Percentiles rank a stretch among this genome's conserved stretches.
These are phyloP conservation scores for Aspergillus versicolor DNA, from an alignment of 2,329 filamentous ascomycete genomes.

Conservation along the genomic window DNA sequence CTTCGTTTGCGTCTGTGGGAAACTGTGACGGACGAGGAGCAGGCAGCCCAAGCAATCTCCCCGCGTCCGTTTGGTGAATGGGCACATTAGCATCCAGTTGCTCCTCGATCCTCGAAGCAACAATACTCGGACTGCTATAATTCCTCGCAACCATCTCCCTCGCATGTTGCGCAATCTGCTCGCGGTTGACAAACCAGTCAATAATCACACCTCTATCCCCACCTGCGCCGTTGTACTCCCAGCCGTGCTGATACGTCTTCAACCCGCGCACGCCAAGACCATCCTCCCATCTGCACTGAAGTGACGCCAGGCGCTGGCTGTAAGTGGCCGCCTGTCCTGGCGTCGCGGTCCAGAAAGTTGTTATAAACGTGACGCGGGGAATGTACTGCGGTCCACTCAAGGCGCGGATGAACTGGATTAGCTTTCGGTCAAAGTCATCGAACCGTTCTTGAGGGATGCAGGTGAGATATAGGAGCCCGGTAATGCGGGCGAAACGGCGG, in stretches of 20 bases:
- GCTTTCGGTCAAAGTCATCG: constrained; percentile 2
- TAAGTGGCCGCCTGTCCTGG: not conserved
- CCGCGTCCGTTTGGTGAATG: constrained; percentile 1
- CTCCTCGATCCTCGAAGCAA: not conserved
- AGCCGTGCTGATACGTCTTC: constrained; percentile 4
- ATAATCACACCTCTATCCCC: not conserved
- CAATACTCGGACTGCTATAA: not conserved
- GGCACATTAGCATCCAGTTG: not conserved
- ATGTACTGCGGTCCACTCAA: not conserved
- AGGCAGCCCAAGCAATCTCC: constrained; percentile 1
- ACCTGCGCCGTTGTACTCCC: constrained; percentile 1
- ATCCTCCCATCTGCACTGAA: not conserved
- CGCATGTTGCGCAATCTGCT: not conserved
- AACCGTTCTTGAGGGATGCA: constrained; percentile 2
- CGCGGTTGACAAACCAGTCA: constrained; percentile 3
- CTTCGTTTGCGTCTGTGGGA: too few relatives aligned
- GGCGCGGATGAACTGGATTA: constrained; percentile 2
- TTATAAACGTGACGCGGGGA: constrained; percentile 7
- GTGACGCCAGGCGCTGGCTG: not conserved
- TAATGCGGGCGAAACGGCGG: not conserved
- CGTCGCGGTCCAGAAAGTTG: constrained; percentile 3
- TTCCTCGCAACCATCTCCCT: constrained; percentile 2
- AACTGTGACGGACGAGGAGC: not conserved
- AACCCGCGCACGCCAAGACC: not conserved
- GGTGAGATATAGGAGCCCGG: constrained; percentile 3